phyloP scores from a whole-genome alignment of 2,329 filamentous ascomycete species.

The Monosporascus sp. region DNA sequence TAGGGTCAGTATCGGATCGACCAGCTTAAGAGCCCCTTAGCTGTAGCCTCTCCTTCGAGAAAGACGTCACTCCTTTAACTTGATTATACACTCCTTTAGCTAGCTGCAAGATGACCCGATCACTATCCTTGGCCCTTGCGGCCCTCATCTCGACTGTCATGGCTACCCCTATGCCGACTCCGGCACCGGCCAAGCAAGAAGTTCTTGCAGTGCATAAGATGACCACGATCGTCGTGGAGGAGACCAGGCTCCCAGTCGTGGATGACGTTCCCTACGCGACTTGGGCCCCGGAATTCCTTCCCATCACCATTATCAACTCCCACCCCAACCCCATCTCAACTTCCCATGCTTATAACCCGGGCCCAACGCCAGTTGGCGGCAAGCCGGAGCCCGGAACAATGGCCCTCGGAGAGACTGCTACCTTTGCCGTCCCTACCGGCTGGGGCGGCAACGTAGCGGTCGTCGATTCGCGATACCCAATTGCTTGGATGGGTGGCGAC shows the following conservation, averaged over 20 bases:
- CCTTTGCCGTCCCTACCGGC: conserved; percentile 11
- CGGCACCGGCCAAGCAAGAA: background rate
- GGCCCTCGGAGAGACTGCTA: conserved; percentile 1
- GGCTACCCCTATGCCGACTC: background rate
- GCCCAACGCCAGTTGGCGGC: conserved; percentile 4
- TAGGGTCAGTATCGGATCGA: background rate
- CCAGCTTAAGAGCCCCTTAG: background rate
- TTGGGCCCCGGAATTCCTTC: conserved; percentile 5
- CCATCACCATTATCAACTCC: conserved; percentile 8
- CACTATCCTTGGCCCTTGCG: background rate
- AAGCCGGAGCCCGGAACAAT: conserved; percentile 7
- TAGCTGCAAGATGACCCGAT: background rate
- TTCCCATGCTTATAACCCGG: conserved; percentile 3
- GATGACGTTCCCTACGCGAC: background rate
- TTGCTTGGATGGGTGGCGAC: background rate
- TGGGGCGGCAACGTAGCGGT: background rate
- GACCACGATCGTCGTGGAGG: background rate
- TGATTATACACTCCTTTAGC: background rate
- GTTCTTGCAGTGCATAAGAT: background rate
- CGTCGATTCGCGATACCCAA: background rate
- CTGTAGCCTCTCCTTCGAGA: background rate
- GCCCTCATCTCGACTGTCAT: background rate
- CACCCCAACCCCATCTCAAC: conserved; percentile 9
- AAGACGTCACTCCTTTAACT: background rate
- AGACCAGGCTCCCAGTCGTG: background rate